A percentile compares a stretch with the other conserved stretches of the same genome.
Evolutionary conservation across 176 grass and related monocot genomes (phyloP).

Genomic region (Canna indica): DNA sequence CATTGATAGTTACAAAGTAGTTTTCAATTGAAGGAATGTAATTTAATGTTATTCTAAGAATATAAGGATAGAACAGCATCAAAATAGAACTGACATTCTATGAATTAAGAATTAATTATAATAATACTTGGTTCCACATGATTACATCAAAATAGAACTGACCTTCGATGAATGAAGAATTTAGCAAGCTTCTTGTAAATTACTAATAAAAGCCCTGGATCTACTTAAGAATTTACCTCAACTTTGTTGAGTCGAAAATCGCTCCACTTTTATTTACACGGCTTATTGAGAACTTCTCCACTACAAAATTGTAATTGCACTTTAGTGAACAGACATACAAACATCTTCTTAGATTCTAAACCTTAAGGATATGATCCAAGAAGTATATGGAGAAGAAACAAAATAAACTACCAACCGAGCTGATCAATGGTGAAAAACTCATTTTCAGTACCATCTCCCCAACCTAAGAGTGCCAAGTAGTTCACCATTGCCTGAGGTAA

Average conservation of each 20-base stretch:
- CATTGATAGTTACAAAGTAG: no score
- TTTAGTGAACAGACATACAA: not conserved
- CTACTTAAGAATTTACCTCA: slow-evolving; percentile 74
- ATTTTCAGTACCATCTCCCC: slow-evolving; percentile 97
- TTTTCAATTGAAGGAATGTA: no score
- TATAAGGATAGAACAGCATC: no score
- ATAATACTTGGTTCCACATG: no score
- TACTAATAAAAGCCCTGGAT: no score
- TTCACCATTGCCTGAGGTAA: slow-evolving; percentile 95
- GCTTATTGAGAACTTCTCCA: slow-evolving; percentile 80
- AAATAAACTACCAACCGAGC: slow-evolving; percentile 45
- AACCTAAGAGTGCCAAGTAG: slow-evolving; percentile 87
- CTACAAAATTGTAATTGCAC: slow-evolving; percentile 28
- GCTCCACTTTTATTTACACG: slow-evolving; percentile 99
- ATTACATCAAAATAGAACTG: no score
- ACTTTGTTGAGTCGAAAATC: slow-evolving; percentile 77
- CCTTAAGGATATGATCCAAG: not conserved
- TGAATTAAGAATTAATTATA: no score
- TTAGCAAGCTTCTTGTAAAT: not conserved
- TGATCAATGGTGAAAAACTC: slow-evolving; percentile 86
- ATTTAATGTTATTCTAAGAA: no score
- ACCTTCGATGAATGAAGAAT: not conserved
- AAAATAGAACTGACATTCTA: no score
- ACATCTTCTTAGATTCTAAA: not conserved
- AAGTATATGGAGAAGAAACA: not conserved